Base-by-base conservation (phyloP, 805 yeast species). In the Torulaspora maleeae region DNA sequence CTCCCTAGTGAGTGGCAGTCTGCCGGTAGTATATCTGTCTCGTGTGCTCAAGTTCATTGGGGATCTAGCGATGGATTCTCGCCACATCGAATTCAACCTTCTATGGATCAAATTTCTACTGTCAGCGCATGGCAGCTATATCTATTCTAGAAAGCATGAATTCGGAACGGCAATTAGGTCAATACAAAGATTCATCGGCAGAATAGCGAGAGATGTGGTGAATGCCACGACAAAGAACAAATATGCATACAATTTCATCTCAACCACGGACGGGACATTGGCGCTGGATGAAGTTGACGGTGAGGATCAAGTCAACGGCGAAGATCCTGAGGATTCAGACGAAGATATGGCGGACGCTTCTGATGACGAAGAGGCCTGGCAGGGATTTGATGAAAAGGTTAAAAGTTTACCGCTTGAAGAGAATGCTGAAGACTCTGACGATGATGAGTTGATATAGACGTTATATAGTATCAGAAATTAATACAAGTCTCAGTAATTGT, bases 41-140 rank as follows among this genome's bases (percentile, higher is more conserved):
- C 76, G 83, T 46, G 57, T 91, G 28, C 63, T 93, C 36, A 67
- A 70, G 27, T 88, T 87, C 50, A 75, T 93, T 55, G 93, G 86
- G 1, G 75, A 77, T 34, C 74, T 78, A 51, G 73, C 81, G 28
- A 75, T 76, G 61, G 85, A 82, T 3, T 79, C 88, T 5, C 89
- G 79, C 27, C 98, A 93, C 66, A 62, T 91, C 19, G 97, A 93
- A 68, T 89, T 82, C 69, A 80, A 82, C 56, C 64, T 93, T 51
- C 54, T 84, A 9, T 93, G 99, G 98, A 74, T 91, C 27, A 79
- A 82, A 53, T 70, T 76, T 12, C 55, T 89, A 4, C 64, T 93
- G 13, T 73, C 83, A 1, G 64, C 74, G 15, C 97, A 91, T 61
- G 98, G 99, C 10, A 75, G 75, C 51, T 83, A 78, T 63, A 83